phyloP scores from a whole-genome alignment of 192 early-diverging fungal species.

The Dispira parvispora region DNA sequence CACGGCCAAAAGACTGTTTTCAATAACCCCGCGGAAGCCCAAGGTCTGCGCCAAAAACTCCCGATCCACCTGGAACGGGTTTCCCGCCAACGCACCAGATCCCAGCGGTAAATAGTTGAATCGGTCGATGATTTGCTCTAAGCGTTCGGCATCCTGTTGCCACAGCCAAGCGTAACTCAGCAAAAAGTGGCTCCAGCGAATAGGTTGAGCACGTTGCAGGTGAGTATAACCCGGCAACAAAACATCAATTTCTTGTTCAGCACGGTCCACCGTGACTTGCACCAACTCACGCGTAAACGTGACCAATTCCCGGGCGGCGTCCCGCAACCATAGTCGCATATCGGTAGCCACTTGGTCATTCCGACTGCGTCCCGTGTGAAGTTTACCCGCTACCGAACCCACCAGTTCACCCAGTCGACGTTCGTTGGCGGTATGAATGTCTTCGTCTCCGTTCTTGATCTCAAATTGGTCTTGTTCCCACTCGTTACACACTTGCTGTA shows the following conservation, averaged over 20 bases:
- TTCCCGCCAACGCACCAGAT: constrained; percentile 87
- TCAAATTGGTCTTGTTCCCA: constrained; percentile 64
- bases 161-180: constrained; percentile 81
- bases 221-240: constrained; percentile 99
- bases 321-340: constrained; percentile 85
- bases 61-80: constrained; percentile 93
- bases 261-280: constrained; percentile 50
- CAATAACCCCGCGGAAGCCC: constrained; percentile 68
- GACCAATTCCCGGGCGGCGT: constrained; percentile 48
- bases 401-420: constrained; percentile 83
- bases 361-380: constrained; percentile 89
- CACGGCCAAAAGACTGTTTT: constrained; percentile 84
- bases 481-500: constrained; percentile 58
- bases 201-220: constrained; percentile 93
- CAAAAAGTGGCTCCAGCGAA: constrained; percentile 90
- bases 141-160: constrained; percentile 72
- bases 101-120: constrained; percentile 79
- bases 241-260: constrained; percentile 78
- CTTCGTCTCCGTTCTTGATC: constrained; percentile 70
- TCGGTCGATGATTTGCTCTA: constrained; percentile 65
- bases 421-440: constrained; percentile 99
- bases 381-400: constrained; percentile 83
- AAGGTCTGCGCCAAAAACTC: constrained; percentile 74
- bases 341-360: constrained; percentile 99
- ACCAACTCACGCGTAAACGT: constrained; percentile 62